Percentiles rank a stretch among this genome's conserved stretches.
phyloP scores from a whole-genome alignment of 179 eudicot species.

The Camellia oleifera region DNA sequence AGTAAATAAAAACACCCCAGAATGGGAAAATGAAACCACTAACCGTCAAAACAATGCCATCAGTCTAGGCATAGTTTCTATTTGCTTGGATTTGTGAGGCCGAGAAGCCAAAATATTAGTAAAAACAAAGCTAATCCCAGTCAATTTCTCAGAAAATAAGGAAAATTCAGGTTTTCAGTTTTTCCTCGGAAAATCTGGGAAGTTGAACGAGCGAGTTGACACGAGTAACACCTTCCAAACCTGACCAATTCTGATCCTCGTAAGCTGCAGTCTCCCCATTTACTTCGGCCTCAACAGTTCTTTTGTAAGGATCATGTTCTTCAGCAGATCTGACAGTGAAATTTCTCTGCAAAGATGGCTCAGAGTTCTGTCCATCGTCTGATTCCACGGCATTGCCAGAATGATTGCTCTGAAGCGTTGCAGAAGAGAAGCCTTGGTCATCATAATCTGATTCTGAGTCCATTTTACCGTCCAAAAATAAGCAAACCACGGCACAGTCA shows the following conservation, averaged over 20 bases:
- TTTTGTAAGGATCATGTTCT: constrained; percentile 40
- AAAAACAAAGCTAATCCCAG: constrained; percentile 11
- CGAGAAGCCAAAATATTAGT: constrained; percentile 15
- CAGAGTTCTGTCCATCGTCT: constrained; percentile 66
- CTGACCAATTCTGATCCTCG: constrained; percentile 79
- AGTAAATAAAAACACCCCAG: background rate
- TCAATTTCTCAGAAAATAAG: background rate
- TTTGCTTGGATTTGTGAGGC: constrained; percentile 10
- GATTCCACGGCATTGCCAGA: constrained; percentile 60
- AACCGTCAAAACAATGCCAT: background rate
- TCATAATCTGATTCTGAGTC: constrained; percentile 62
- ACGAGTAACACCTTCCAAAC: constrained; percentile 83
- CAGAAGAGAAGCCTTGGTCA: constrained; percentile 70
- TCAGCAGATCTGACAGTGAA: constrained; percentile 63
- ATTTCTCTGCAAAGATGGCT: constrained; percentile 75
- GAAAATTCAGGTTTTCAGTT: constrained; percentile 33
- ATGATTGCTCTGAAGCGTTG: constrained; percentile 63
- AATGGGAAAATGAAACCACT: background rate
- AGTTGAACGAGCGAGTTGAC: constrained; percentile 91
- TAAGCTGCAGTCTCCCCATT: constrained; percentile 33
- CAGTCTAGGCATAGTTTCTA: background rate
- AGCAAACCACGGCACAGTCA: constrained; percentile 92
- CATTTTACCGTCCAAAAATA: constrained; percentile 87
- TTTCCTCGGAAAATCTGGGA: constrained; percentile 82
- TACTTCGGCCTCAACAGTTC: constrained; percentile 35